phyloP scores from a whole-genome alignment of 441 rosid genomes.

The Sinapis alba region DNA sequence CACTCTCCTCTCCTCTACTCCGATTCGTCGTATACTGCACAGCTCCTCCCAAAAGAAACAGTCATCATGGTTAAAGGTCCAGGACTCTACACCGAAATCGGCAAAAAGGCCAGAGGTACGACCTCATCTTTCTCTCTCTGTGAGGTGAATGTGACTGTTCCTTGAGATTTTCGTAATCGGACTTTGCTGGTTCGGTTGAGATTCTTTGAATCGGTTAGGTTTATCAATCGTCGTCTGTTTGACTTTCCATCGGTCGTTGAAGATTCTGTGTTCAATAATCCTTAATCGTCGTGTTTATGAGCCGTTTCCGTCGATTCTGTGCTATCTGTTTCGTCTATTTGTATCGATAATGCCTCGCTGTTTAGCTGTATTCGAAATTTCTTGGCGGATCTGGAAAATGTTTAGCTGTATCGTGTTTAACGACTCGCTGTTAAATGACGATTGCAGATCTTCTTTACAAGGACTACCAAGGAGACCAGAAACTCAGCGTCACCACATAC shows the following conservation, averaged over 20 bases:
- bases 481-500: slow-evolving; percentile 73
- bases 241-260: background rate
- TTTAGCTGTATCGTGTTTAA: background rate
- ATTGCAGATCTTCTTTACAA: slow-evolving; percentile 78
- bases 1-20: background rate
- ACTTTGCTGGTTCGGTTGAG: background rate
- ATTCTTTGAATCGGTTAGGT: background rate
- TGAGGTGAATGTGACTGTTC: slow-evolving; percentile 1
- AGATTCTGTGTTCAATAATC: background rate
- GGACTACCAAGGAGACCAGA: slow-evolving; percentile 92
- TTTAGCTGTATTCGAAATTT: background rate
- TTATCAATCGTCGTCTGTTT: background rate
- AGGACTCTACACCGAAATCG: slow-evolving; percentile 91
- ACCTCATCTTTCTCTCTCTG: background rate
- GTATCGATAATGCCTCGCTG: background rate
- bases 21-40: background rate
- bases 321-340: background rate
- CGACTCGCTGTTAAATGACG: no score
- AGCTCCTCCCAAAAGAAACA: background rate
- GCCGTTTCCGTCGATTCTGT: background rate
- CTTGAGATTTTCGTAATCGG: background rate
- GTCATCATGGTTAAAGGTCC: slow-evolving; percentile 96
- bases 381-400: slow-evolving; percentile 23
- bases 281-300: background rate
- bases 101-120: slow-evolving; percentile 92